These are phyloP conservation scores for Cercophora sp. DNA, from an alignment of 495 filamentous ascomycete genomes.

Conservation along the genomic window DNA sequence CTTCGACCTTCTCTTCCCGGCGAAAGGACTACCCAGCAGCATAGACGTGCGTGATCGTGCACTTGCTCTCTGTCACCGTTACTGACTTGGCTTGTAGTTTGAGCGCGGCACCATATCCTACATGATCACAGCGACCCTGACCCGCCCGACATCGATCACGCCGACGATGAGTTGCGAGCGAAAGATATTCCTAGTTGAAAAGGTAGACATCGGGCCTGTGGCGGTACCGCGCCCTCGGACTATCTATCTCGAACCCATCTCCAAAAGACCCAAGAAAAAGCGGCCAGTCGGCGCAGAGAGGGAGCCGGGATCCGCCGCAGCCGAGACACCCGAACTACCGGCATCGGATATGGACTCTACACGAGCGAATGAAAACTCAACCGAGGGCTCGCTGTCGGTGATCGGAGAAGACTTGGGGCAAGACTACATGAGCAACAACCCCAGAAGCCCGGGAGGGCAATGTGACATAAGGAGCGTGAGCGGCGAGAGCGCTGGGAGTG, in stretches of 20 bases:
- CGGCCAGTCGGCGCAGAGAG: conserved; percentile 27
- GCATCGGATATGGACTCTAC: conserved; percentile 37
- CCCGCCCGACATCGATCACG: conserved; percentile 81
- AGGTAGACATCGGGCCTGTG: conserved; percentile 54
- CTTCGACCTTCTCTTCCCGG: conserved; percentile 78
- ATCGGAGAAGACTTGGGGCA: conserved; percentile 33
- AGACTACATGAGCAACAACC: conserved; percentile 20
- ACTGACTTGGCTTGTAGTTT: conserved; percentile 55
- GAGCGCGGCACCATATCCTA: conserved; percentile 92
- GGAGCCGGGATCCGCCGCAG: conserved; percentile 16
- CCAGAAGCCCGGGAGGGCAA: conserved; percentile 29
- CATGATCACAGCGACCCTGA: conserved; percentile 82
- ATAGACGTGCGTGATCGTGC: conserved; percentile 68
- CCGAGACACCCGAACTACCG: conserved; percentile 26
- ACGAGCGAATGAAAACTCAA: conserved; percentile 39
- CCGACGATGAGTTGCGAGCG: conserved; percentile 72
- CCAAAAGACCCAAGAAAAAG: conserved; percentile 53
- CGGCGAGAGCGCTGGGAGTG: conserved; percentile 41
- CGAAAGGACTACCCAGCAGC: conserved; percentile 81
- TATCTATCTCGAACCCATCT: conserved; percentile 75
- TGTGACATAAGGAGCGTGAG: conserved; percentile 47
- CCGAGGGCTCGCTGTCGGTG: conserved; percentile 36
- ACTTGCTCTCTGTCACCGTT: neutral
- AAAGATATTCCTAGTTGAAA: conserved; percentile 75
- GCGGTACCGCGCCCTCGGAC: conserved; percentile 60